A percentile compares a stretch with the other conserved stretches of the same genome.
Evolutionary conservation across 176 grass and related monocot species (phyloP).

Genomic region (Puya raimondii): DNA sequence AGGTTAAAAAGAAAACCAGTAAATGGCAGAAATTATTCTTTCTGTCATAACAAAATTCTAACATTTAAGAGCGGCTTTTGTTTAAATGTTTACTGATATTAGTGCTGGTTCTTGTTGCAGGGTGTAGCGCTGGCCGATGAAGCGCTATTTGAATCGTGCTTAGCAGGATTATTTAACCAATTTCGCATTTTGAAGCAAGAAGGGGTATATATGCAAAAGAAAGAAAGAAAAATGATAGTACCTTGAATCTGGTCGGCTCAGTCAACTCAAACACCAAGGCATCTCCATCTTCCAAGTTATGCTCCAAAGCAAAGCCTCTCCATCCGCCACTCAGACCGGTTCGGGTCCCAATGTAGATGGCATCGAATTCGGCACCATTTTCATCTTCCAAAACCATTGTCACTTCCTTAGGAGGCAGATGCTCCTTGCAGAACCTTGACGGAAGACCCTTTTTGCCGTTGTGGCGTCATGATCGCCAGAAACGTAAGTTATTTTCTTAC

Average conservation of each 20-base stretch:
- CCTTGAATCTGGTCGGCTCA: slow-evolving; percentile 75
- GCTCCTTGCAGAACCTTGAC: slow-evolving; percentile 65
- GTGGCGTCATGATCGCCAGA: not conserved
- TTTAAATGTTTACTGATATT: not conserved
- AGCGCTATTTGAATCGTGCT: too few relatives aligned
- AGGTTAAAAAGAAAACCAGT: not conserved
- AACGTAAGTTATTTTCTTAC: not conserved
- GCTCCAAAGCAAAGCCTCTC: slow-evolving; percentile 83
- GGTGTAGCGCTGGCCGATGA: too few relatives aligned
- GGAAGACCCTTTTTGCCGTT: slow-evolving; percentile 52
- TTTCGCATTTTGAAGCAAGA: not conserved
- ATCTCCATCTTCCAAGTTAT: slow-evolving; percentile 86
- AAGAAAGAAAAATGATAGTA: slow-evolving; percentile 16
- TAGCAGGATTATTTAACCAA: not conserved
- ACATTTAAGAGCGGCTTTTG: not conserved
- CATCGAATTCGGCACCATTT: slow-evolving; percentile 67
- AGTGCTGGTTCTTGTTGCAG: too few relatives aligned
- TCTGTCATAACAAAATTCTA: not conserved
- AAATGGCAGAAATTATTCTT: not conserved
- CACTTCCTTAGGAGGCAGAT: slow-evolving; percentile 53
- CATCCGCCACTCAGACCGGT: slow-evolving; percentile 91
- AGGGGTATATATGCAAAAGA: not conserved
- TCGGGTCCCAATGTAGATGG: slow-evolving; percentile 64
- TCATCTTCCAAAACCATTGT: slow-evolving; percentile 92
- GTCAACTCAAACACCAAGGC: slow-evolving; percentile 75